phyloP scores from a whole-genome alignment of 768 basidiomycete species.

The Auricularia auricula-judae region DNA sequence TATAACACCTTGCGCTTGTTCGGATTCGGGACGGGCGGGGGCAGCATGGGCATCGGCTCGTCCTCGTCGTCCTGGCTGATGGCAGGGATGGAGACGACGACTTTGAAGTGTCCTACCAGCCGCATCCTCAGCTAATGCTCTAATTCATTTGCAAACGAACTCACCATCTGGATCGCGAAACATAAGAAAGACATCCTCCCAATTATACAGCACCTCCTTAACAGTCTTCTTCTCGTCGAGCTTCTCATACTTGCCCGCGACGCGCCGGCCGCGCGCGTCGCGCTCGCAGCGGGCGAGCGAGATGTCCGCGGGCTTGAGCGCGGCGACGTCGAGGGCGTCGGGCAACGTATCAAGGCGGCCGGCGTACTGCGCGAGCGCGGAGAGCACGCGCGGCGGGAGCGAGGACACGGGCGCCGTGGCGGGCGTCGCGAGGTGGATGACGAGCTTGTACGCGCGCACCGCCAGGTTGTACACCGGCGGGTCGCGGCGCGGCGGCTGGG shows the following conservation, averaged over 20 bases:
- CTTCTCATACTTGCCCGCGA: slow-evolving; percentile 39
- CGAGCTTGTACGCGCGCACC: slow-evolving; percentile 65
- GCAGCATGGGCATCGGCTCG: neutral
- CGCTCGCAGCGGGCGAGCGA: neutral
- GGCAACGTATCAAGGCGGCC: slow-evolving; percentile 13
- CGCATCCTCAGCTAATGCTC: too few species aligned
- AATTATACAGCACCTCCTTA: slow-evolving; percentile 43
- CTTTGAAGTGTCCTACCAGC: neutral
- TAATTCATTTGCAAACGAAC: slow-evolving; percentile 12
- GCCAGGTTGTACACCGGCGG: slow-evolving; percentile 58
- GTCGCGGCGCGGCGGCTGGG: slow-evolving; percentile 40
- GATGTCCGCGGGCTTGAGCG: slow-evolving; percentile 26
- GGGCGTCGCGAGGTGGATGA: slow-evolving; percentile 46
- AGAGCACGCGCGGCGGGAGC: slow-evolving; percentile 28
- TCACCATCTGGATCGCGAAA: slow-evolving; percentile 55
- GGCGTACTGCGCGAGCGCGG: slow-evolving; percentile 16
- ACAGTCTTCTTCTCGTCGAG: slow-evolving; percentile 36
- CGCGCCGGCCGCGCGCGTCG: slow-evolving; percentile 38
- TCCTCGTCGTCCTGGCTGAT: neutral
- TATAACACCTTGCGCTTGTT: too few species aligned
- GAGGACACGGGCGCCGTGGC: slow-evolving; percentile 47
- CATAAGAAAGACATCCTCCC: slow-evolving; percentile 60
- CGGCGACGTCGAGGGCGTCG: slow-evolving; percentile 25
- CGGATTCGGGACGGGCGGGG: too few species aligned
- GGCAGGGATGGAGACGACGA: neutral